Evolutionary conservation across 139 green algal species (phyloP).

Genomic region (Auxenochlorella pyrenoidosa): DNA sequence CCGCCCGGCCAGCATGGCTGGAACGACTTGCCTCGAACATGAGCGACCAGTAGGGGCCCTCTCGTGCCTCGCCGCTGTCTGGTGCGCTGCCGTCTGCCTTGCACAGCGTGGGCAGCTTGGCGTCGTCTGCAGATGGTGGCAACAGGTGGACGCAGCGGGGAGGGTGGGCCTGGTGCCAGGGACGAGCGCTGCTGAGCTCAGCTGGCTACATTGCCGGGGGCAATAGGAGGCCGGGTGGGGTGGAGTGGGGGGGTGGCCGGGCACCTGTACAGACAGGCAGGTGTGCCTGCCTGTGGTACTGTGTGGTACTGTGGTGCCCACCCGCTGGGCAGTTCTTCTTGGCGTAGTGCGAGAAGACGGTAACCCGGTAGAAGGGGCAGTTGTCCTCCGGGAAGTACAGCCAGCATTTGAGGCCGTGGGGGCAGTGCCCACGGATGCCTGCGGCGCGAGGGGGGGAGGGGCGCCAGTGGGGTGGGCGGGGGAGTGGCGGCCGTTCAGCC

Average conservation of each 20-base stretch:
- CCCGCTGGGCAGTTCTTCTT: conserved; percentile 79
- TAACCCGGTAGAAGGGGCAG: conserved; percentile 93
- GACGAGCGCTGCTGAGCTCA: too few species aligned
- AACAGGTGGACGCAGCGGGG: background rate
- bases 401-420: conserved; percentile 93
- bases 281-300: too few species aligned
- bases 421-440: conserved; percentile 70
- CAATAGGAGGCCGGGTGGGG: too few species aligned
- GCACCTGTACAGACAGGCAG: too few species aligned
- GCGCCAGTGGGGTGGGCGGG: background rate
- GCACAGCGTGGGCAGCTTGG: conserved; percentile 81
- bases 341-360: conserved; percentile 93
- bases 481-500: too few species aligned
- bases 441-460: background rate
- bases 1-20: background rate
- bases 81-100: conserved; percentile 60
- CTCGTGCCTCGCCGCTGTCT: conserved; percentile 15
- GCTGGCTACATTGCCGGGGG: too few species aligned
- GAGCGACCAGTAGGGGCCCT: conserved; percentile 90
- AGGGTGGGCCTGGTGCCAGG: too few species aligned
- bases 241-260: too few species aligned
- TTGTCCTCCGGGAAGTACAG: conserved; percentile 93
- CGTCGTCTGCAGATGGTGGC: background rate
- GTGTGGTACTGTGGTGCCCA: too few species aligned
- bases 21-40: conserved; percentile 90